Conservation (phyloP, 306 rosid genomes). For the Boehmeria nivea region DNA sequence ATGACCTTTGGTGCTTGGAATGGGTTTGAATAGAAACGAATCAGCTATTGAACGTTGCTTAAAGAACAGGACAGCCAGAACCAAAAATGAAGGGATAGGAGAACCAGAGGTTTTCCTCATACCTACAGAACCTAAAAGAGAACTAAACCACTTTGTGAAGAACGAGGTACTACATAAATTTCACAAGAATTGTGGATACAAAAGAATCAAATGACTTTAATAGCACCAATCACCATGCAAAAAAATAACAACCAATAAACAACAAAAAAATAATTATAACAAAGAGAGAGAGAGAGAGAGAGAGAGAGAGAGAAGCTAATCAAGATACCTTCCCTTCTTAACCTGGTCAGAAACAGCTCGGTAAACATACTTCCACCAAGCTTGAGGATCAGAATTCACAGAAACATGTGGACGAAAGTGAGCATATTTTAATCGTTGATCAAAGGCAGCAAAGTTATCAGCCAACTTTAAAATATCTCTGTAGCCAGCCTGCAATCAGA, state of each 20-base stretch:
- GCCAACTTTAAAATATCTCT: slow-evolving; percentile 70
- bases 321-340: slow-evolving; percentile 83
- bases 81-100: too few species aligned
- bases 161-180: too few species aligned
- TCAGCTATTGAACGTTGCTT: too few species aligned
- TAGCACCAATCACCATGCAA: background rate
- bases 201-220: too few species aligned
- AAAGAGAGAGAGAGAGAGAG: background rate
- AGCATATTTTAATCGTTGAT: slow-evolving; percentile 86
- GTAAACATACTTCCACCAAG: slow-evolving; percentile 94
- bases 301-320: background rate
- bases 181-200: too few species aligned
- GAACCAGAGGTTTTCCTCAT: too few species aligned
- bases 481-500: slow-evolving; percentile 75
- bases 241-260: background rate
- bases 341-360: slow-evolving; percentile 78
- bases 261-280: background rate
- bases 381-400: slow-evolving; percentile 64
- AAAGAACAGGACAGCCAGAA: too few species aligned
- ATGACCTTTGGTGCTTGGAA: too few species aligned
- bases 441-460: slow-evolving; percentile 91
- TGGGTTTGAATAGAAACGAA: too few species aligned
- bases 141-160: too few species aligned
- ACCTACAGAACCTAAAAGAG: too few species aligned
- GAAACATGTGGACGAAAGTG: slow-evolving; percentile 78